These are phyloP conservation scores for Cryptococcus sp. DNA, from an alignment of 1,284 basidiomycete genomes.

Conservation along the genomic window DNA sequence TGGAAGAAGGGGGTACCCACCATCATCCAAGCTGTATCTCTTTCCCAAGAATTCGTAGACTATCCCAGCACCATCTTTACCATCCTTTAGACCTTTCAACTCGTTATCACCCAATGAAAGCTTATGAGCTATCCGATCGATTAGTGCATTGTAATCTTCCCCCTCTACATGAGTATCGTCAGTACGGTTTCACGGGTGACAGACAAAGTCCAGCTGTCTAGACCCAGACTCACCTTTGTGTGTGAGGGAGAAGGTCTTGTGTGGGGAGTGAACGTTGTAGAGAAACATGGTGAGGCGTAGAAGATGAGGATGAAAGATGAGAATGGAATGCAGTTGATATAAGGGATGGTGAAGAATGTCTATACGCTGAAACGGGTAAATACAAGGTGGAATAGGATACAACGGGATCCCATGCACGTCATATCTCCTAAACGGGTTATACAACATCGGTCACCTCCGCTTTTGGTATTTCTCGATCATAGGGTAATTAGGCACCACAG, in stretches of 20 bases:
- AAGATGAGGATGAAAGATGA: background rate
- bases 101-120: conserved; percentile 21
- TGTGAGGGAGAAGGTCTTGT: conserved; percentile 39
- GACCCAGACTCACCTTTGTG: conserved; percentile 23
- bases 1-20: conserved; percentile 21
- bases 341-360: background rate
- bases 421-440: background rate
- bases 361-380: background rate
- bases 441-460: too few species aligned
- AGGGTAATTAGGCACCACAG: too few species aligned
- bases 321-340: background rate
- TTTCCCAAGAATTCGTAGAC: conserved; percentile 45
- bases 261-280: conserved; percentile 45
- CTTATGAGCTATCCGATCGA: conserved; percentile 33
- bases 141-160: conserved; percentile 26
- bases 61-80: conserved; percentile 31
- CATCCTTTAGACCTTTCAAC: conserved; percentile 14
- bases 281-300: conserved; percentile 25
- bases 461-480: too few species aligned
- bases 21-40: conserved; percentile 45
- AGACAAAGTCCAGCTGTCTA: background rate
- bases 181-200: background rate
- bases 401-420: background rate
- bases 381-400: background rate
- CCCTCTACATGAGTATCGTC: conserved; percentile 17